phyloP scores from a whole-genome alignment of 176 grass and related monocot species.

The Elymus sibiricus region DNA sequence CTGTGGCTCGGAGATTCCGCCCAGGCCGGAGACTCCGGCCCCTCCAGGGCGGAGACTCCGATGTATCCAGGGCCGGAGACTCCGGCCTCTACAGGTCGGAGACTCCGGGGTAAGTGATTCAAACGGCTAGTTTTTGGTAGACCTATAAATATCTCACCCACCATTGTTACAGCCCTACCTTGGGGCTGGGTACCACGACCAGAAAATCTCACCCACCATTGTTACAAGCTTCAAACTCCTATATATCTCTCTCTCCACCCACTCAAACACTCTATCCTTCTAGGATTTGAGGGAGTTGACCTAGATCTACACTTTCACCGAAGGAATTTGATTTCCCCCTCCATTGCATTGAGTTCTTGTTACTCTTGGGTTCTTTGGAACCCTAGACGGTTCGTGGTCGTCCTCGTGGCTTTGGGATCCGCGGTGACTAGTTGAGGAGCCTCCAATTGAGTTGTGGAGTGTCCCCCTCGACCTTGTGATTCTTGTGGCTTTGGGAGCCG shows the following conservation, averaged over 20 bases:
- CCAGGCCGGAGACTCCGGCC: too few species aligned
- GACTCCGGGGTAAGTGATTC: too few species aligned
- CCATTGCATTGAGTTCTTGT: background rate
- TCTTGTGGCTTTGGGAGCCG: background rate
- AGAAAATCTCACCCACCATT: background rate
- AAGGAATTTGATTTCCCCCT: background rate
- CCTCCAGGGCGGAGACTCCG: too few species aligned
- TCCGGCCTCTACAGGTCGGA: too few species aligned
- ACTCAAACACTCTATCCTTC: too few species aligned
- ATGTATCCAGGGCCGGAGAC: too few species aligned
- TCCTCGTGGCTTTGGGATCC: background rate
- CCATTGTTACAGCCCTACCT: too few species aligned
- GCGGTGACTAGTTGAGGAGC: background rate
- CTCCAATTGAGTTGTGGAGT: background rate
- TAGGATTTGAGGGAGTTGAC: background rate
- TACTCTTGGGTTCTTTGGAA: background rate
- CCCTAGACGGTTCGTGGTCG: background rate
- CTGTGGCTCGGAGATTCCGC: too few species aligned
- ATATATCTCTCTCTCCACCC: background rate
- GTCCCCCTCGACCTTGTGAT: background rate
- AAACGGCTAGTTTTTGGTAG: background rate
- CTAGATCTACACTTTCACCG: too few species aligned
- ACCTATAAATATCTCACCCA: background rate
- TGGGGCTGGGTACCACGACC: too few species aligned
- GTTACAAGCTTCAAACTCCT: background rate